Evolutionary conservation across 352 stramenopile species (phyloP).

Genomic region (Globisporangium viniferum): DNA sequence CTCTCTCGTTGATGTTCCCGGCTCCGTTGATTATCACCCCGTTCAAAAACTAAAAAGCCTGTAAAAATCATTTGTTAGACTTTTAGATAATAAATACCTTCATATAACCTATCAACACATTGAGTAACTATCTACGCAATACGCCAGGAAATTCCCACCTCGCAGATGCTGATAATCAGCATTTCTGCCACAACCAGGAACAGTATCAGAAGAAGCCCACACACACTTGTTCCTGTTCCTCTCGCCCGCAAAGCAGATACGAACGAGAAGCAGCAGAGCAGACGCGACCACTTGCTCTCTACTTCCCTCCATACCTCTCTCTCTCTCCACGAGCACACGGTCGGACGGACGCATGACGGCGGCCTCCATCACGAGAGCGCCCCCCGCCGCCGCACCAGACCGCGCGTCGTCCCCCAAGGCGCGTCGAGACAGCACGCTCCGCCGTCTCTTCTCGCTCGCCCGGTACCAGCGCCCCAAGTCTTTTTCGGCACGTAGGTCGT

Average conservation of each 20-base stretch:
- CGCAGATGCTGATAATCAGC: neutral
- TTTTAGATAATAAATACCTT: neutral
- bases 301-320: too few species aligned
- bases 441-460: constrained; percentile 16
- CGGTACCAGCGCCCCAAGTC: neutral
- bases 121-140: neutral
- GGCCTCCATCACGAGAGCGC: neutral
- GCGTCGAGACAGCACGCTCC: constrained; percentile 7
- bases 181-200: neutral
- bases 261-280: too few species aligned
- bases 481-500: neutral
- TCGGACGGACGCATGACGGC: neutral
- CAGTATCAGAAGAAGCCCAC: neutral
- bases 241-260: neutral
- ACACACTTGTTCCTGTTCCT: neutral
- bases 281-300: neutral
- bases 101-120: neutral
- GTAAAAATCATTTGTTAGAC: neutral
- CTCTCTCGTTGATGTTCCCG: constrained; percentile 8
- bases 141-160: neutral
- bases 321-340: neutral
- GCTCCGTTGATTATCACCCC: neutral
- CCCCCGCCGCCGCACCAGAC: neutral
- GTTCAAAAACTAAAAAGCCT: neutral
- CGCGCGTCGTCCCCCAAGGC: neutral